Percentiles rank a stretch among this genome's conserved stretches.
Conservation (phyloP, 169 alveolate genomes). For the Perkinsus marinus region DNA sequence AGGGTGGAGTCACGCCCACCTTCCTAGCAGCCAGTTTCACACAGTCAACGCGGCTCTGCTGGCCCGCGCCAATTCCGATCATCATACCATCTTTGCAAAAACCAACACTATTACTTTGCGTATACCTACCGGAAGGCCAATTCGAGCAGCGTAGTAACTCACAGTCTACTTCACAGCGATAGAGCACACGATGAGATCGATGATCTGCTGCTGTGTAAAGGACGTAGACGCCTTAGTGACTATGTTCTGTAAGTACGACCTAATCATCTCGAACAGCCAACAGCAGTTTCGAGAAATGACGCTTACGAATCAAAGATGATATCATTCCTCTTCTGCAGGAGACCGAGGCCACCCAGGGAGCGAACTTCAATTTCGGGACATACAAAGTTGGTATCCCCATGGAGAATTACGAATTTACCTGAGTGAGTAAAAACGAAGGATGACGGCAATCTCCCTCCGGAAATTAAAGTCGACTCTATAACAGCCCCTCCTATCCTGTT, state of each 20-base stretch:
- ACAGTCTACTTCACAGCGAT: constrained; percentile 16
- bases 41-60: constrained; percentile 34
- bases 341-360: constrained; percentile 24
- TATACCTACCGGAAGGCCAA: background rate
- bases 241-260: constrained; percentile 6
- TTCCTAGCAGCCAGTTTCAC: constrained; percentile 35
- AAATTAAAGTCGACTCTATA: too few species aligned
- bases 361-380: constrained; percentile 7
- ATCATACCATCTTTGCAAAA: constrained; percentile 26
- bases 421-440: background rate
- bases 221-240: background rate
- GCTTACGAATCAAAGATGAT: constrained; percentile 11
- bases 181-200: constrained; percentile 25
- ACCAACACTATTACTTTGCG: constrained; percentile 32
- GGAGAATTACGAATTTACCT: background rate
- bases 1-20: constrained; percentile 1
- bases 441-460: too few species aligned
- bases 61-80: constrained; percentile 38
- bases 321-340: constrained; percentile 28
- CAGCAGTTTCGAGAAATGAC: background rate
- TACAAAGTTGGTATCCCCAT: background rate
- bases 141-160: background rate
- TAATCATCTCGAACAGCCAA: background rate
- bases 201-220: constrained; percentile 2
- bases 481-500: too few species aligned